Evolutionary conservation across 345 rosid species (phyloP).

Genomic region (Leavenworthia alabamica): DNA sequence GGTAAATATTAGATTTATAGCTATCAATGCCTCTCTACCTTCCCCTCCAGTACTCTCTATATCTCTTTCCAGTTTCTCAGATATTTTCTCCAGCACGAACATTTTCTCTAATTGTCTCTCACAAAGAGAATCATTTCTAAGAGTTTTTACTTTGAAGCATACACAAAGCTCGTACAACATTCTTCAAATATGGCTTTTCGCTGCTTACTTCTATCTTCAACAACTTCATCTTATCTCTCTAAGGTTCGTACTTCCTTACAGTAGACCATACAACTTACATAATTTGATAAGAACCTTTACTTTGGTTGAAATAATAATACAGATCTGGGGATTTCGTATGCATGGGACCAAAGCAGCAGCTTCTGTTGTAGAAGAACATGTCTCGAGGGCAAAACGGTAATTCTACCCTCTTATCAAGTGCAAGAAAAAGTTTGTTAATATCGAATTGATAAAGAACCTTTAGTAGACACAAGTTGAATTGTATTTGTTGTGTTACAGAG

Average conservation of each 20-base stretch:
- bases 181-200: conserved; percentile 21
- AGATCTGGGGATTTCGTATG: conserved; percentile 21
- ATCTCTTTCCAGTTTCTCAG: conserved; percentile 5
- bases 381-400: conserved; percentile 17
- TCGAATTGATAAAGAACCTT: not conserved
- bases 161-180: conserved; percentile 6
- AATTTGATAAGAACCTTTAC: not conserved
- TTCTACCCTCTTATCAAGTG: not conserved
- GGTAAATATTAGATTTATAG: not conserved
- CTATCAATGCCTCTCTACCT: not conserved
- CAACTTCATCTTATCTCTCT: conserved; percentile 8
- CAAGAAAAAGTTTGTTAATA: not conserved
- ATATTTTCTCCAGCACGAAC: not conserved
- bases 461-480: not conserved
- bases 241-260: conserved; percentile 13
- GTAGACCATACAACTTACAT: not conserved
- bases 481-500: conserved; percentile 18
- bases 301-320: conserved; percentile 7
- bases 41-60: not conserved
- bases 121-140: not conserved
- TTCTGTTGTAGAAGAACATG: conserved; percentile 23
- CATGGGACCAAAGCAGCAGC: conserved; percentile 29
- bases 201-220: conserved; percentile 10
- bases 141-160: conserved; percentile 3
- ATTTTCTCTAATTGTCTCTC: not conserved